phyloP scores from a whole-genome alignment of 73 alveolate species.

The Blepharisma japonicum region DNA sequence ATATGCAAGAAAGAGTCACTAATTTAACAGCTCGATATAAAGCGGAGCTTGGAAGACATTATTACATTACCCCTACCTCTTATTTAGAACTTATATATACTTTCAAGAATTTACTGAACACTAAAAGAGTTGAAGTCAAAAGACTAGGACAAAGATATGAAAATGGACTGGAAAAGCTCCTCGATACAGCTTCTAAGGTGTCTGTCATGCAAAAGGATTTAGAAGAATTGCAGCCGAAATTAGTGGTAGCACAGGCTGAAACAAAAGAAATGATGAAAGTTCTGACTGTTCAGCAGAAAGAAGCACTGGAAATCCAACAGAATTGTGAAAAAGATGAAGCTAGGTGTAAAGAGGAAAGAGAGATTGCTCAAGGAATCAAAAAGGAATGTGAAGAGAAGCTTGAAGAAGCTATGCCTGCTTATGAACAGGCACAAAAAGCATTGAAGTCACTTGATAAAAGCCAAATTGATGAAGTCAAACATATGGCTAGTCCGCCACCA shows the following conservation, averaged over 20 bases:
- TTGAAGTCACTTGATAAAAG: constrained; percentile 68
- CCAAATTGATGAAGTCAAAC: constrained; percentile 79
- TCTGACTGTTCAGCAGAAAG: constrained; percentile 52
- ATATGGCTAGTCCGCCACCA: constrained; percentile 77
- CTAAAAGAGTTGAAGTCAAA: constrained; percentile 71
- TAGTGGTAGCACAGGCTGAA: constrained; percentile 62
- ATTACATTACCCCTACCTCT: constrained; percentile 98
- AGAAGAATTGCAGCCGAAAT: constrained; percentile 79
- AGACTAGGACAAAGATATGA: constrained; percentile 51
- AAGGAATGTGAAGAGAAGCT: constrained; percentile 77
- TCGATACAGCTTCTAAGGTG: constrained; percentile 79
- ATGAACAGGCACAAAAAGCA: constrained; percentile 94
- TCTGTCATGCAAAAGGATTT: constrained; percentile 74
- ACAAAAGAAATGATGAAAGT: constrained; percentile 44
- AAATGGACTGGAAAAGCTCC: constrained; percentile 85
- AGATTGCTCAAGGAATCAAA: constrained; percentile 63
- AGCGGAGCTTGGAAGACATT: constrained; percentile 92
- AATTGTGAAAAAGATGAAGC: constrained; percentile 48
- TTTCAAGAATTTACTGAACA: constrained; percentile 79
- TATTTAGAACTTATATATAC: constrained; percentile 94
- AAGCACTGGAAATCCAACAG: constrained; percentile 56
- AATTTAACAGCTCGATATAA: constrained; percentile 72
- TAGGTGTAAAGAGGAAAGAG: constrained; percentile 52
- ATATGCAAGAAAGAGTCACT: constrained; percentile 95
- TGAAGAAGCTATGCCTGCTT: constrained; percentile 97